Evolutionary conservation across 768 basidiomycete species (phyloP).

Genomic region (Trametes sanguinea): DNA sequence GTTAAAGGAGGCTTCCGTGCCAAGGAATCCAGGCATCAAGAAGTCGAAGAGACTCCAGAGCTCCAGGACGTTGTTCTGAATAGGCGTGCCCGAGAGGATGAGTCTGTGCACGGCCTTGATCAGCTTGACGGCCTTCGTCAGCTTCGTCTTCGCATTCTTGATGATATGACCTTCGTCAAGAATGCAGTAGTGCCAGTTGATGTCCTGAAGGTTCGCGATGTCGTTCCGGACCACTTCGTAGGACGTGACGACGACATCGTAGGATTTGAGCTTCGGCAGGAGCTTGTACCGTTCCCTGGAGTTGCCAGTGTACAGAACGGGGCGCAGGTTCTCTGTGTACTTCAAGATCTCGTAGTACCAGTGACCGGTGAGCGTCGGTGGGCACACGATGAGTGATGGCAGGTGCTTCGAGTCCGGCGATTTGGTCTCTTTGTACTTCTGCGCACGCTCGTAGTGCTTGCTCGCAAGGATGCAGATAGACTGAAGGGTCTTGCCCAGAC

Average conservation of each 20-base stretch:
- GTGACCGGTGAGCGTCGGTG: conserved; percentile 96
- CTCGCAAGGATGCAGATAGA: conserved; percentile 96
- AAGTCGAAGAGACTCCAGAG: conserved; percentile 99
- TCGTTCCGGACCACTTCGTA: conserved; percentile 99
- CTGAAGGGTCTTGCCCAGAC: conserved; percentile 96
- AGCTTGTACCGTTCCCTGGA: conserved; percentile 77
- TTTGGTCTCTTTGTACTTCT: conserved; percentile 62
- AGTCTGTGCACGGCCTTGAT: conserved; percentile 90
- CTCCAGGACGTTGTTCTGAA: conserved; percentile 98
- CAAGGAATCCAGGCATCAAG: conserved; percentile 98
- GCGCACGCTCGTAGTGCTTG: conserved; percentile 86
- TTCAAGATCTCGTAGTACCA: conserved; percentile 99
- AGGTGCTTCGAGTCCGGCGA: conserved; percentile 81
- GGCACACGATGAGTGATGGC: conserved; percentile 94
- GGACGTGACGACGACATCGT: conserved; percentile 94
- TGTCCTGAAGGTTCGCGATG: conserved; percentile 66
- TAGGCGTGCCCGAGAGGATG: conserved; percentile 95
- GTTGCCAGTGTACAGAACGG: conserved; percentile 88
- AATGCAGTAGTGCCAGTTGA: conserved; percentile 94
- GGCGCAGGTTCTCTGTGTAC: conserved; percentile 81
- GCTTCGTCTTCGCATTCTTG: conserved; percentile 97
- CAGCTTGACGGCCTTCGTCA: conserved; percentile 93
- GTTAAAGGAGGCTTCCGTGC: conserved; percentile 93
- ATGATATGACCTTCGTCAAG: conserved; percentile 99
- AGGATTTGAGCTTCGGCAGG: conserved; percentile 60